Percentiles rank a stretch among this genome's conserved stretches.
Evolutionary conservation across 2,329 filamentous ascomycete species (phyloP).

Genomic region (Boeremia exigua): DNA sequence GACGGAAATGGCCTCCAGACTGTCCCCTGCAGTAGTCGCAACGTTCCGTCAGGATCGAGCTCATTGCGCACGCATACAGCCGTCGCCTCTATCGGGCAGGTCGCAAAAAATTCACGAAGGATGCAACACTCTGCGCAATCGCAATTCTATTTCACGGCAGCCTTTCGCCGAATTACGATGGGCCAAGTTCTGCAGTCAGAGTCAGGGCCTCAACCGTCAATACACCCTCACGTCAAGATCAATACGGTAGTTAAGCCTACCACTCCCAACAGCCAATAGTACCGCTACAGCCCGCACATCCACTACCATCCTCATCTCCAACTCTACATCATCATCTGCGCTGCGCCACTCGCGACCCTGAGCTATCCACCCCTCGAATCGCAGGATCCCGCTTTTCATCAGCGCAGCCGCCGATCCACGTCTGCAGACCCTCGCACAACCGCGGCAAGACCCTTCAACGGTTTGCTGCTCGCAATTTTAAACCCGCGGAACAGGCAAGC

Average conservation of each 20-base stretch:
- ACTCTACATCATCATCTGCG: neutral
- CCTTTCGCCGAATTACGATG: neutral
- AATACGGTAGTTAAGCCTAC: neutral
- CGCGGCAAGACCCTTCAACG: slow-evolving; percentile 12
- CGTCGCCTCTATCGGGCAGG: neutral
- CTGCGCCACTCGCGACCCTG: slow-evolving; percentile 5
- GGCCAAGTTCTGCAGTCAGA: neutral
- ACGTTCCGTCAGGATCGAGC: slow-evolving; percentile 6
- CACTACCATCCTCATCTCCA: neutral
- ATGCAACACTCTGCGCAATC: neutral
- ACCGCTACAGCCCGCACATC: neutral
- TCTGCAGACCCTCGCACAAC: neutral
- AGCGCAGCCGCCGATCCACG: slow-evolving; percentile 1
- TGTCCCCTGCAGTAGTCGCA: slow-evolving; percentile 7
- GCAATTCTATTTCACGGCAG: neutral
- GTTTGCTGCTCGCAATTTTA: slow-evolving; percentile 11
- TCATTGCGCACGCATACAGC: neutral
- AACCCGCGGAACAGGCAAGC: neutral
- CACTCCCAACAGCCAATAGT: neutral
- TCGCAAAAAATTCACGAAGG: neutral
- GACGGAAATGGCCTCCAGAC: neutral
- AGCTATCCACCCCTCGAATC: neutral
- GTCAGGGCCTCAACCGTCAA: slow-evolving; percentile 5
- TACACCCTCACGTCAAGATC: slow-evolving; percentile 9
- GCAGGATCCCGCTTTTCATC: slow-evolving; percentile 8